Base-by-base conservation (phyloP, 1,284 basidiomycete genomes). In the Hypsizygus ulmarius region DNA sequence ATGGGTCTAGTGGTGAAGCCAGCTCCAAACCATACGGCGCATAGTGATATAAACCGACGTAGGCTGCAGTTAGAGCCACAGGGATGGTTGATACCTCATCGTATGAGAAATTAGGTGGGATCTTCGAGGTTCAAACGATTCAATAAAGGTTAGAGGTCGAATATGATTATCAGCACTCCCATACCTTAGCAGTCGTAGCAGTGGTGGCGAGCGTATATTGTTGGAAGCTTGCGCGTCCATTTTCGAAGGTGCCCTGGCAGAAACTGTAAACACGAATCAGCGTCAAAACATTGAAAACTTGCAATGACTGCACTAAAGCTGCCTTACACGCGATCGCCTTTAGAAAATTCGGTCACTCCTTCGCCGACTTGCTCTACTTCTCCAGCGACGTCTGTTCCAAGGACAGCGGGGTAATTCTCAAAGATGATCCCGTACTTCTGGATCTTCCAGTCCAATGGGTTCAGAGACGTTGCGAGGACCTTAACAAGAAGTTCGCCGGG, bases 381-480 rank as follows among this genome's bases (percentile, higher is more conserved):
- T 3, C 79, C 79, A 4, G 68, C 64, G 47, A 69, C 66, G 52
- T 81, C 79, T n/a, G 62, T 63, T 14, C 78, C 79, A 27, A 77
- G 51, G 21, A 71, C 53, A 4, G 66, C 59, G 3, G 69, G 71
- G 47, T 59, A 74, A 0, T 57, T 18, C 7, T 44, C 39, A 8
- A 53, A 12, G 36, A 63, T 55, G 14, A 52, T 32, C 8, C 53
- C 51, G 68, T 51, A 57, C 28, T 56, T 63, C 36, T 65, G 66
- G 15, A 69, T 65, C 57, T 73, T 75, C 59, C 68, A 77, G 58
- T 78, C 78, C n/a, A 74, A 52, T 5, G 77, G 77, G 54, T 78
- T 79, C 16, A 80, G 63, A 2, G 69, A 70, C 3, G 67, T 53
- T 0, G 74, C 54, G 6, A 68, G 53, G 12, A 78, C 53, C 53